Conservation (phyloP, 1,139 yeast species). For the Kodamaea suecica region DNA sequence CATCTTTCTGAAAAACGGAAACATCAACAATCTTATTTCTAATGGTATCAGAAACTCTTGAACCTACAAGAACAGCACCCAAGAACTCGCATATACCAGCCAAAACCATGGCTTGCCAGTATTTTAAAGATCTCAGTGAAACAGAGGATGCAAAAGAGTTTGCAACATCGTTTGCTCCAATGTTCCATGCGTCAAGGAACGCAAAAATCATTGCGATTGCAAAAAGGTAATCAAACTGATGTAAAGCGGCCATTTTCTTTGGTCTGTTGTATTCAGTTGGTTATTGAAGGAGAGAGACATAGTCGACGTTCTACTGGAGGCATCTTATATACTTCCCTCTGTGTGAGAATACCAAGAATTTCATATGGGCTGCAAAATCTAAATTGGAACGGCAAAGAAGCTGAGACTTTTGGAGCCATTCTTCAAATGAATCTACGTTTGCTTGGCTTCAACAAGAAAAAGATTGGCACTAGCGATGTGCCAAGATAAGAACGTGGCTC, state of each 20-base stretch:
- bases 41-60: constrained; percentile 68
- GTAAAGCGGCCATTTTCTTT: constrained; percentile 30
- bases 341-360: constrained; percentile 10
- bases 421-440: no score
- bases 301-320: no score
- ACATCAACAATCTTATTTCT: constrained; percentile 59
- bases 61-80: constrained; percentile 73
- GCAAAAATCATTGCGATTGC: constrained; percentile 70
- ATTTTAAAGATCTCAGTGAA: constrained; percentile 64
- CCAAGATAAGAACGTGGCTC: constrained; percentile 6
- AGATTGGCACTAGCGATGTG: not conserved
- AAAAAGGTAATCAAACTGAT: constrained; percentile 62
- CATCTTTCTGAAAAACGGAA: constrained; percentile 42
- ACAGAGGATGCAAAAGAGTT: constrained; percentile 76
- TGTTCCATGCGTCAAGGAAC: constrained; percentile 77
- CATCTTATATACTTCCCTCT: constrained; percentile 6
- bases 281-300: no score
- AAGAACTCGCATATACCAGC: constrained; percentile 68
- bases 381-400: no score
- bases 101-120: constrained; percentile 72
- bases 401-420: no score
- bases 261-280: no score
- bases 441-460: constrained; percentile 2
- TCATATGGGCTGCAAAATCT: constrained; percentile 10
- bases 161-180: constrained; percentile 83